Base-by-base conservation (phyloP, 805 yeast species). In the Kodamaea restingae region DNA sequence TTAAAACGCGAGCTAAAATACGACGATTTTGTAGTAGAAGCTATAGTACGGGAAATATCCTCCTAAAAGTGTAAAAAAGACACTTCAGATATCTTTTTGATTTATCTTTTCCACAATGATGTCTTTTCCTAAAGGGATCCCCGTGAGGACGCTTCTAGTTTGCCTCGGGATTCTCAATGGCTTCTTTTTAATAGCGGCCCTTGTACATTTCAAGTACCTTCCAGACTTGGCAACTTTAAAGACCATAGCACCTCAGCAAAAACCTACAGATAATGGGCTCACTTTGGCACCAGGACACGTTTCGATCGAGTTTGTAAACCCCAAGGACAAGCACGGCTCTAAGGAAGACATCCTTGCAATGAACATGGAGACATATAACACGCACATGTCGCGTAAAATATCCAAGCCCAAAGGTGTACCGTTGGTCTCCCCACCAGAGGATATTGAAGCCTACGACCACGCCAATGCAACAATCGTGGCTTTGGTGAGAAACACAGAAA, bases 381-480 rank as follows among this genome's bases (percentile, higher is more conserved):
- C 59, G 2, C 59, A 72, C 11, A 41, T 76, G 40, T 43, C 48
- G 2, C 41, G 50, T 27, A 56, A 58, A 12, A 71, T 80, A 17
- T 33, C 40, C 18, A 81, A 76, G 48, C 86, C 86, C 1, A 70
- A 68, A 42, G 71, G 65, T 38, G 55, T 51, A 39, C 56, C 64
- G 40, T 44, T 66, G 3, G 56, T 27, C 47, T 4, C 52, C 61
- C 29, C 48, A 66, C 27, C 65, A 65, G 42, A 31, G 7, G 60
- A 60, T 15, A 29, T 50, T 10, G 49, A 41, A 21, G 35, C 29
- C 3, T 67, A 65, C 46, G 47, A 62, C 17, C 58, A 65, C n/a
- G 90, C 83, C 6, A 84, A 80, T 51, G 95, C 95, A 2, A 84
- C 95, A 1, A 70, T 87, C 36, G 53, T 84, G 12, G 76, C 86